These are phyloP conservation scores for Paraphaeosphaeria sporulosa DNA, from an alignment of 2,329 filamentous ascomycete genomes.

Conservation along the genomic window DNA sequence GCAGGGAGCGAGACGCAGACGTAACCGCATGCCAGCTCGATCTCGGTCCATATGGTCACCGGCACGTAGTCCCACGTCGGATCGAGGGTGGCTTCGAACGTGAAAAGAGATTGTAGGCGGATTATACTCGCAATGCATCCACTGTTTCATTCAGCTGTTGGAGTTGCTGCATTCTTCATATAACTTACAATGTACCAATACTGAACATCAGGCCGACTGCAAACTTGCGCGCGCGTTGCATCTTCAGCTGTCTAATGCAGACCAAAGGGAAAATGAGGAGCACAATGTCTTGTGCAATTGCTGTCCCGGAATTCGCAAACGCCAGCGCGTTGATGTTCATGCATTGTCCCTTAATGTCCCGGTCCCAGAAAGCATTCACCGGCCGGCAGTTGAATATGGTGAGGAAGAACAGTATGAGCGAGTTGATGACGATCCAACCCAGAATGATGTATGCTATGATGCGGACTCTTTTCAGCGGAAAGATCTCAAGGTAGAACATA, in stretches of 20 bases:
- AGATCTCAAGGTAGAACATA: background rate
- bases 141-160: background rate
- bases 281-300: slow-evolving; percentile 35
- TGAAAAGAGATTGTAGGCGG: slow-evolving; percentile 28
- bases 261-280: slow-evolving; percentile 32
- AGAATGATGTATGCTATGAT: slow-evolving; percentile 23
- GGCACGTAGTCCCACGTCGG: slow-evolving; percentile 34
- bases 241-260: slow-evolving; percentile 26
- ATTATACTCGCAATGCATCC: slow-evolving; percentile 32
- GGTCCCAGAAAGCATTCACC: slow-evolving; percentile 35
- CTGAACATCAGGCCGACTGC: slow-evolving; percentile 33
- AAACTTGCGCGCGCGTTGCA: slow-evolving; percentile 25
- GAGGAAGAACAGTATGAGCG: slow-evolving; percentile 25
- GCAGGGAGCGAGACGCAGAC: slow-evolving; percentile 25
- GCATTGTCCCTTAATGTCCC: slow-evolving; percentile 33
- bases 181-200: slow-evolving; percentile 26
- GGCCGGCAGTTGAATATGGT: slow-evolving; percentile 36
- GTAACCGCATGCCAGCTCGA: slow-evolving; percentile 27
- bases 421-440: slow-evolving; percentile 25
- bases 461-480: background rate
- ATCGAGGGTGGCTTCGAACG: slow-evolving; percentile 30
- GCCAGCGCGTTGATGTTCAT: slow-evolving; percentile 29
- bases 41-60: slow-evolving; percentile 30
- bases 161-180: background rate
- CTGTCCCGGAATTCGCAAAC: slow-evolving; percentile 31